A percentile compares a stretch with the other conserved stretches of the same genome.
phyloP scores from a whole-genome alignment of 768 basidiomycete species.

The Jaapia argillacea region DNA sequence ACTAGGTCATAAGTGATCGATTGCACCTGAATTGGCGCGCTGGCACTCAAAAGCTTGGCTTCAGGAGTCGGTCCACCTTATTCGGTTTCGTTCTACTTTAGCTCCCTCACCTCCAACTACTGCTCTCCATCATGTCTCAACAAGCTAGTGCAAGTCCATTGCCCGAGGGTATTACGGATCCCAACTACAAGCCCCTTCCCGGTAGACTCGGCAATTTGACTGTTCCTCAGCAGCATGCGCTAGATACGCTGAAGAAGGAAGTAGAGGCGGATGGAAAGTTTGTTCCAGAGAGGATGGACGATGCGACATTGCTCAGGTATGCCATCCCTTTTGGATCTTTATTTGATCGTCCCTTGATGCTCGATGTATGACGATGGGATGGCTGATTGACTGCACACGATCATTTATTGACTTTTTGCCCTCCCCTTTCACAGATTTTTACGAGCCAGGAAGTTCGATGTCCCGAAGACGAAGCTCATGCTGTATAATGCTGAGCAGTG shows the following conservation, averaged over 20 bases:
- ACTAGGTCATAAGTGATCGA: no score
- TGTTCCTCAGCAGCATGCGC: constrained; percentile 45
- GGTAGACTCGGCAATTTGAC: constrained; percentile 78
- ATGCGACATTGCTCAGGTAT: constrained; percentile 58
- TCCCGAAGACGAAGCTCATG: constrained; percentile 78
- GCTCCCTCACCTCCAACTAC: neutral
- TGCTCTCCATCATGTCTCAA: constrained; percentile 13
- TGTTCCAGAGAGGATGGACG: constrained; percentile 57
- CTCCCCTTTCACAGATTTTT: constrained; percentile 50
- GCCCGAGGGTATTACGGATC: constrained; percentile 51
- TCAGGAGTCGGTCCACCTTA: neutral
- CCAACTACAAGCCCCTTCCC: constrained; percentile 55
- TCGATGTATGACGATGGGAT: neutral
- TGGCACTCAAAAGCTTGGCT: no score
- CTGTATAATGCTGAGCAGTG: constrained; percentile 74
- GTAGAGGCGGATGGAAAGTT: constrained; percentile 51
- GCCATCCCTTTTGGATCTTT: no score
- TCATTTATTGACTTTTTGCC: neutral
- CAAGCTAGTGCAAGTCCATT: constrained; percentile 42
- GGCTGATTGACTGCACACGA: no score
- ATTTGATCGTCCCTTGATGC: neutral
- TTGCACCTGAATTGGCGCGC: no score
- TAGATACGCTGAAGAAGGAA: constrained; percentile 60
- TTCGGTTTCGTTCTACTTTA: neutral
- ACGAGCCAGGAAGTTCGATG: constrained; percentile 88